These are phyloP conservation scores for Rosa multiflora DNA, from an alignment of 306 rosid species.

Conservation along the genomic window DNA sequence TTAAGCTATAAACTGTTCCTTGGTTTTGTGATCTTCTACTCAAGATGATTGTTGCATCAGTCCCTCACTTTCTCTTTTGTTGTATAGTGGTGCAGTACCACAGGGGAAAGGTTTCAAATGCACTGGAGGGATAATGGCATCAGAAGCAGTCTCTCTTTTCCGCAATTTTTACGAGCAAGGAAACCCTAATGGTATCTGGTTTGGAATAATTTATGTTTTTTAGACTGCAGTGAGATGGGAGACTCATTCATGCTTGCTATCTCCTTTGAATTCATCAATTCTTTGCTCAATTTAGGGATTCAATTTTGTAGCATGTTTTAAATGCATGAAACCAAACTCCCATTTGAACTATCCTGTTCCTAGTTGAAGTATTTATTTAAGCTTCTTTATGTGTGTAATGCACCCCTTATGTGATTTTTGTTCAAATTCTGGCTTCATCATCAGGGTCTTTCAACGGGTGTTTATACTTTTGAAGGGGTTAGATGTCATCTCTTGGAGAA, in stretches of 20 bases:
- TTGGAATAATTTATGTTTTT: too few species aligned
- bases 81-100: constrained; percentile 36
- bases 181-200: too few species aligned
- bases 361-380: not conserved
- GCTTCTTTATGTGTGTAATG: too few species aligned
- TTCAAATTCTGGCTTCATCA: not conserved
- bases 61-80: constrained; percentile 13
- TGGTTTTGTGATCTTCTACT: not conserved
- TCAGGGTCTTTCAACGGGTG: not conserved
- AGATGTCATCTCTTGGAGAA: constrained; percentile 38
- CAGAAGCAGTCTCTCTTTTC: constrained; percentile 54
- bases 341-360: too few species aligned
- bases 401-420: too few species aligned
- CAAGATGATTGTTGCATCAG: not conserved
- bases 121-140: constrained; percentile 82
- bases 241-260: too few species aligned
- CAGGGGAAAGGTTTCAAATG: constrained; percentile 64
- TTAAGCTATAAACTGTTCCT: not conserved
- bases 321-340: not conserved
- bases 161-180: too few species aligned
- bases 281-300: too few species aligned
- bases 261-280: too few species aligned
- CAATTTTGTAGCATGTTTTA: not conserved
- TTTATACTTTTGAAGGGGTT: not conserved
- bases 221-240: too few species aligned